Conservation (phyloP, 2,329 filamentous ascomycete genomes). For the Lithohypha guttulata region DNA sequence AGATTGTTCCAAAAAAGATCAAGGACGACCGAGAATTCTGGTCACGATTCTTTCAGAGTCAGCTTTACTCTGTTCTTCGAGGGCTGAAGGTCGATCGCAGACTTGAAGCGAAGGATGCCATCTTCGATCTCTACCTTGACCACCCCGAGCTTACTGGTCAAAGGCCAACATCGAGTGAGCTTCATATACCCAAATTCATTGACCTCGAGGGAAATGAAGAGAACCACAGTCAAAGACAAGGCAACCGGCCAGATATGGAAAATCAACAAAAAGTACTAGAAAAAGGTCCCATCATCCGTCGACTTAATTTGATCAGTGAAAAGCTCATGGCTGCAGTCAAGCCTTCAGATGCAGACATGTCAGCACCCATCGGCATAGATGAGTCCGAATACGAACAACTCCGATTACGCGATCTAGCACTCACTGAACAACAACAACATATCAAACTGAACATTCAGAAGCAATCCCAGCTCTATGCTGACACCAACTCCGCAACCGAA, state of each 20-base stretch:
- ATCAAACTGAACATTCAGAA: slow-evolving; percentile 82
- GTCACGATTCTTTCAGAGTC: slow-evolving; percentile 86
- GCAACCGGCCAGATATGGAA: slow-evolving; percentile 79
- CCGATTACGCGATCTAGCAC: slow-evolving; percentile 67
- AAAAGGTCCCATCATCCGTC: slow-evolving; percentile 79
- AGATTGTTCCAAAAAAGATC: slow-evolving; percentile 62
- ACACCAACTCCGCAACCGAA: slow-evolving; percentile 26
- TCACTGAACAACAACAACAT: slow-evolving; percentile 60
- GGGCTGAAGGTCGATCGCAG: slow-evolving; percentile 74
- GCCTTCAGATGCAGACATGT: slow-evolving; percentile 60
- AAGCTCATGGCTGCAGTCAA: slow-evolving; percentile 86
- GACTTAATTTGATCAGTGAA: slow-evolving; percentile 80
- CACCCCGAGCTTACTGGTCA: slow-evolving; percentile 50
- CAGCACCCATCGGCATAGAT: slow-evolving; percentile 55
- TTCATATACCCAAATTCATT: slow-evolving; percentile 76
- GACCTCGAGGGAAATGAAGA: slow-evolving; percentile 91
- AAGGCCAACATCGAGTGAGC: slow-evolving; percentile 37
- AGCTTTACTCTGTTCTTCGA: slow-evolving; percentile 79
- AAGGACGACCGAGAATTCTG: slow-evolving; percentile 75
- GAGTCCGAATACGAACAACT: slow-evolving; percentile 66
- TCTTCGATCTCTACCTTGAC: slow-evolving; percentile 67
- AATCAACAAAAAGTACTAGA: slow-evolving; percentile 67
- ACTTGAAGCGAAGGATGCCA: slow-evolving; percentile 58
- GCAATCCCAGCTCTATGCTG: slow-evolving; percentile 70
- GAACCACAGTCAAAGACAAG: slow-evolving; percentile 76